Evolutionary conservation across 2,329 filamentous ascomycete species (phyloP).

Genomic region (Ophiostoma sp.): DNA sequence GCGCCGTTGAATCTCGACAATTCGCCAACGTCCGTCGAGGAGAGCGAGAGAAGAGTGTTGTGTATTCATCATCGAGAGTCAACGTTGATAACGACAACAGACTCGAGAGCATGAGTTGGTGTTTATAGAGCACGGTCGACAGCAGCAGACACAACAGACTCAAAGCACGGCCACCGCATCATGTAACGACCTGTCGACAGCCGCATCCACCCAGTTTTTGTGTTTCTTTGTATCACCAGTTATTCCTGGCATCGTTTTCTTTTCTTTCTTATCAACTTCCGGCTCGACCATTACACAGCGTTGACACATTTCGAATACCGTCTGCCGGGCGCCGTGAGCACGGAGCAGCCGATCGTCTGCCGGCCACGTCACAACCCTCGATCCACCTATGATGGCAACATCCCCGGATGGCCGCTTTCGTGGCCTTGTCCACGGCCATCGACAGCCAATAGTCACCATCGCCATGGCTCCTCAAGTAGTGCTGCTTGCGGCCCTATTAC

Average conservation of each 20-base stretch:
- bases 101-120: slow-evolving; percentile 7
- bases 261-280: neutral
- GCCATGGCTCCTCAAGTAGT: neutral
- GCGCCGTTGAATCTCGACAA: neutral
- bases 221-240: neutral
- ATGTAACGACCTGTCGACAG: slow-evolving; percentile 10
- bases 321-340: slow-evolving; percentile 14
- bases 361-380: neutral
- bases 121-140: neutral
- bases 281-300: neutral
- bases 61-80: neutral
- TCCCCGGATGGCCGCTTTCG: slow-evolving; percentile 11
- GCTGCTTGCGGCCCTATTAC: slow-evolving; percentile 20
- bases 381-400: slow-evolving; percentile 19
- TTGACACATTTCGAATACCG: neutral
- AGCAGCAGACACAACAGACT: neutral
- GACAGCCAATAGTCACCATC: neutral
- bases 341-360: slow-evolving; percentile 6
- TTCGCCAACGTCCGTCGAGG: neutral
- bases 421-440: slow-evolving; percentile 2
- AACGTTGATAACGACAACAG: neutral
- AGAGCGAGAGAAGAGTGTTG: slow-evolving; percentile 19
- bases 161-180: neutral
- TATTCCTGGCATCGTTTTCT: neutral
- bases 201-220: slow-evolving; percentile 9